Evolutionary conservation across 306 rosid species (phyloP), one percentile per base, ranked within the genome.

Genomic region (Malus sylvestris): DNA sequence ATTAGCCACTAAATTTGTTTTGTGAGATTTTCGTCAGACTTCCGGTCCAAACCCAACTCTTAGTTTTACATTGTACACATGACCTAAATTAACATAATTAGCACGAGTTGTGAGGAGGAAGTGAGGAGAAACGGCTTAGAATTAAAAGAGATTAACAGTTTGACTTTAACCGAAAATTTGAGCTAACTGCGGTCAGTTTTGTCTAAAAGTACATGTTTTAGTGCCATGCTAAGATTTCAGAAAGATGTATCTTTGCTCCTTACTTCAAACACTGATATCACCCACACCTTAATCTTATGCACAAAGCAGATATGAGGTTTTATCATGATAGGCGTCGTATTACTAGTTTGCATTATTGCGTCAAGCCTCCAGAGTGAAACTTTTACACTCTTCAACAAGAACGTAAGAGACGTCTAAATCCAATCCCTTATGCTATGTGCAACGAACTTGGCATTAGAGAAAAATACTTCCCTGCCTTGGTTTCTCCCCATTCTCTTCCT

Each of bases 141-240:
- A 49, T 49, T 49, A 49, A 16, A 49, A 14, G 6, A 14, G 19
- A 49, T 49, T 49, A 49, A 49, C 16, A 8, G 53, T 49, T 15
- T 49, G 53, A 49, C 8, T 49, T 8, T 49, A 49, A 49, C 20
- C 0, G 14, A 4, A 15, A 15, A 16, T 15, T 49, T 49, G 8
- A 49, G 55, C 20, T 5, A 0, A 15, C 0, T 15, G 3, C 3
- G 0, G 1, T 49, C 18, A 2, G 55, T 2, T 49, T 46, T 15
- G 55, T 49, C 20, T 49, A 49, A 49, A 49, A 2, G 55, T 1
- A 16, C 55, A 49, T 49, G 53, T 49, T 49, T 2, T 15, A 6
- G 0, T 49, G 18, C 55, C 19, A 49, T 15, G 45, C 2, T 9
- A 40, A 40, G 45, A 40, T 40, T 40, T 40, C 44, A 40, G 3